Evolutionary conservation across 352 stramenopile species (phyloP), one percentile per base, ranked within the genome.

Genomic region (Plasmopara muralis): DNA sequence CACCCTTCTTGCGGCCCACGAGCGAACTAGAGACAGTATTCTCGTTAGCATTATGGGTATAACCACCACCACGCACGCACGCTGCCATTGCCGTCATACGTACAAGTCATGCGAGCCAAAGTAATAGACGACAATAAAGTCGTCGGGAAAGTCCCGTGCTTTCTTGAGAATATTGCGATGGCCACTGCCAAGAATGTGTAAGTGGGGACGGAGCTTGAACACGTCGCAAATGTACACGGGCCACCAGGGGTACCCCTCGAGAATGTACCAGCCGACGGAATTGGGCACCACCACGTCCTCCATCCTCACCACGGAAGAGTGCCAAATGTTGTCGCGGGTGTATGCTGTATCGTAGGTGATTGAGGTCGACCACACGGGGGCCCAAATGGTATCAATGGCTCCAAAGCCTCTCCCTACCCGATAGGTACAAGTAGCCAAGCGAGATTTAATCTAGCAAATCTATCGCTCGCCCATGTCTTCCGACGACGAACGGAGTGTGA

Each of bases 41-140:
- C 3, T 25, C 15, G 53, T 25, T 25, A 37, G 15, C 10, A n/a
- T 45, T 44, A 44, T 30, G 30, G 7, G 15, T 35, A 35, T 5
- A n/a, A n/a, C n/a, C n/a, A n/a, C n/a, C n/a, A n/a, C n/a, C n/a
- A n/a, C n/a, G n/a, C 31, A 35, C 10, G 31, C 31, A 8, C 31
- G 6, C 10, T 35, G 7, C 6, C 31, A 35, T 4, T 2, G 31
- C 7, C 6, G 31, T 2, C 20, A 35, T 40, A 68, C 76, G 62
- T 85, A 93, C 82, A 93, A 93, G 48, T 87, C 59, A 34, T 88
- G 69, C 18, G 74, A 88, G 46, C 80, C 80, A 50, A 93, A 93
- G 66, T 85, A 93, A 50, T 93, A 93, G 9, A 93, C 83, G 48
- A 93, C 50, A 15, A 68, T 73, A 53, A 72, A 93, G 58, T 90